phyloP scores from a whole-genome alignment of 805 yeast species.

The Candida alai region DNA sequence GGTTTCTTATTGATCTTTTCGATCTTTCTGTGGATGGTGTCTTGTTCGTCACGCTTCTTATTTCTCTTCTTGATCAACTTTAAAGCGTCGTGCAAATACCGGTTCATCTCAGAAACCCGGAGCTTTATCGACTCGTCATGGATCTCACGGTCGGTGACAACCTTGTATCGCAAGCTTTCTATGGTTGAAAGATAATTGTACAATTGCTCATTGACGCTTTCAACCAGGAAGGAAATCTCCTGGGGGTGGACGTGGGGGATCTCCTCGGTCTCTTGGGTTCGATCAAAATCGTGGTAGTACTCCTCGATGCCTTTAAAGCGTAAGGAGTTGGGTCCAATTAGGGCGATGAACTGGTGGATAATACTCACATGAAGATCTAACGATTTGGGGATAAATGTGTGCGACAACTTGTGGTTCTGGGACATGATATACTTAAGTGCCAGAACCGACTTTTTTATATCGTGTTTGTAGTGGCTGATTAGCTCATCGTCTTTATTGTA shows the following conservation, averaged over 20 bases:
- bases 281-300: conserved; percentile 29
- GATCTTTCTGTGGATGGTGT: conserved; percentile 32
- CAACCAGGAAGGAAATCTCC: conserved; percentile 24
- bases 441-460: conserved; percentile 36
- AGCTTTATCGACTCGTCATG: conserved; percentile 26
- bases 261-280: conserved; percentile 22
- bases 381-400: conserved; percentile 24
- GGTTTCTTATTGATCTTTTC: conserved; percentile 35
- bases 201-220: conserved; percentile 25
- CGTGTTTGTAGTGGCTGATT: conserved; percentile 41
- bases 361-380: conserved; percentile 31
- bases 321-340: conserved; percentile 33
- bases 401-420: conserved; percentile 23
- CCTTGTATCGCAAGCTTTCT: conserved; percentile 15
- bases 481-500: conserved; percentile 35
- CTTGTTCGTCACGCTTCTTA: conserved; percentile 40
- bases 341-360: conserved; percentile 24
- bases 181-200: conserved; percentile 20
- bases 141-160: conserved; percentile 19
- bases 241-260: conserved; percentile 34
- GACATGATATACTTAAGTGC: conserved; percentile 39
- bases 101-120: conserved; percentile 38
- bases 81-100: conserved; percentile 30
- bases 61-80: conserved; percentile 43
- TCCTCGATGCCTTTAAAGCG: conserved; percentile 31